A percentile compares a stretch with the other conserved stretches of the same genome.
These are phyloP conservation scores for Inosperma sp. DNA, from an alignment of 768 basidiomycete species.

Conservation along the genomic window DNA sequence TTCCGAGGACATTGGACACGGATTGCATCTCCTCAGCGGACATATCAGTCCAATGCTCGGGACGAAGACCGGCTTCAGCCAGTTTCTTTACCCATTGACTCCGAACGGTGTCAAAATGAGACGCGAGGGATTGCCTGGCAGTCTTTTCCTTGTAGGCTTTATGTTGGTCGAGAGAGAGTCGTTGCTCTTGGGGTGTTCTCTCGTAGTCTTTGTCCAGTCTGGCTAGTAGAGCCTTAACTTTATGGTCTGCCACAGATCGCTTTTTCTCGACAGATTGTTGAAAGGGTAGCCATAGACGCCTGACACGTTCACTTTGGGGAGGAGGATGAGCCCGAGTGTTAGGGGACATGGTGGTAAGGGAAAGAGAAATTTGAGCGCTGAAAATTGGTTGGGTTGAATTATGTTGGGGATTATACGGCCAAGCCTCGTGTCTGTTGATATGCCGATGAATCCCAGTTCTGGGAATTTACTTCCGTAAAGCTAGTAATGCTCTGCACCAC, in stretches of 20 bases:
- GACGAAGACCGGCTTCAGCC: conserved; percentile 28
- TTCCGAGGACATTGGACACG: conserved; percentile 36
- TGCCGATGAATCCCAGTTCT: conserved; percentile 27
- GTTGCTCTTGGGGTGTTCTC: conserved; percentile 23
- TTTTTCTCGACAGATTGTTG: conserved; percentile 11
- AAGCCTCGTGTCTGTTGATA: conserved; percentile 38
- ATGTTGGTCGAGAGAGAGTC: conserved; percentile 23
- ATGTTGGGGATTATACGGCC: conserved; percentile 35
- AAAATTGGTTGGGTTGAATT: conserved; percentile 32
- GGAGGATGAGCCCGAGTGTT: conserved; percentile 16
- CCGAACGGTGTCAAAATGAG: conserved; percentile 31
- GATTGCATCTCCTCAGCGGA: conserved; percentile 33
- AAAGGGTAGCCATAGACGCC: conserved; percentile 21
- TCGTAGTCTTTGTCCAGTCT: conserved; percentile 28
- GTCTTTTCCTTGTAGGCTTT: conserved; percentile 26
- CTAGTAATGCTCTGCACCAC: too few species aligned
- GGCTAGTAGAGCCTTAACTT: conserved; percentile 18
- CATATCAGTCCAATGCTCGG: conserved; percentile 45
- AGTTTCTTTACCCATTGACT: conserved; percentile 41
- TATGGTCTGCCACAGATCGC: conserved; percentile 14
- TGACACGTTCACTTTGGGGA: conserved; percentile 12
- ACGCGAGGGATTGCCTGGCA: conserved; percentile 28
- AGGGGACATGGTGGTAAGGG: conserved; percentile 19
- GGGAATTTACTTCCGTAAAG: too few species aligned
- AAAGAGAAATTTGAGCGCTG: conserved; percentile 19